Conservation (phyloP, 148 eudicot genomes). For the Rheum nobile region DNA sequence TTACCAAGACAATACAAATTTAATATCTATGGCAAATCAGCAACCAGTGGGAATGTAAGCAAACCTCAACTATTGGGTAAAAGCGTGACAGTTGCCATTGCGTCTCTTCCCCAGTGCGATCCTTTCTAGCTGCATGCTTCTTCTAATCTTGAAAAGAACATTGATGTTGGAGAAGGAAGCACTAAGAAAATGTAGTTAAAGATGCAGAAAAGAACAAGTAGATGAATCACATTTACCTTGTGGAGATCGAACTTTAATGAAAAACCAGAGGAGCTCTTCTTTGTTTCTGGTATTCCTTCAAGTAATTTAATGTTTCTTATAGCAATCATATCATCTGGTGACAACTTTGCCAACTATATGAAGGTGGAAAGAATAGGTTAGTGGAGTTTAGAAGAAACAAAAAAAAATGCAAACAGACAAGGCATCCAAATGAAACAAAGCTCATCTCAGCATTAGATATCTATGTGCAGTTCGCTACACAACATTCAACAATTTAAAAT, state of each 20-base stretch:
- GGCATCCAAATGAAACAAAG: neutral
- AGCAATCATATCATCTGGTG: conserved; percentile 74
- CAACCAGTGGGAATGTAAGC: neutral
- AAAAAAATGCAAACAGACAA: neutral
- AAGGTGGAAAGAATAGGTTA: neutral
- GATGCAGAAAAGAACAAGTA: neutral
- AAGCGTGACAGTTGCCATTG: conserved; percentile 85
- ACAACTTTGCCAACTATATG: conserved; percentile 61
- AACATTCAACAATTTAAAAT: neutral
- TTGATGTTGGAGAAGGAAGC: conserved; percentile 2
- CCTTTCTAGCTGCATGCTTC: conserved; percentile 81
- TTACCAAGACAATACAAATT: neutral
- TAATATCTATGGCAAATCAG: neutral
- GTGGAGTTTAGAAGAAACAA: neutral
- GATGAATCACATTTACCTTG: conserved; percentile 39
- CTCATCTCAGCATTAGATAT: neutral
- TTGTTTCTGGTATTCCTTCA: conserved; percentile 59
- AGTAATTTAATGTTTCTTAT: conserved; percentile 80
- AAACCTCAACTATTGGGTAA: conserved; percentile 90
- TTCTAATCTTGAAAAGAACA: conserved; percentile 28
- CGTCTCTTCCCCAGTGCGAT: conserved; percentile 68
- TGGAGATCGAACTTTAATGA: conserved; percentile 64
- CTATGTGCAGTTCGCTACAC: neutral
- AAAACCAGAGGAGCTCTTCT: conserved; percentile 59
- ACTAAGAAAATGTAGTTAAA: conserved; percentile 4